Evolutionary conservation across 306 rosid genomes (phyloP).

Genomic region (Dalbergia cochinchinensis): DNA sequence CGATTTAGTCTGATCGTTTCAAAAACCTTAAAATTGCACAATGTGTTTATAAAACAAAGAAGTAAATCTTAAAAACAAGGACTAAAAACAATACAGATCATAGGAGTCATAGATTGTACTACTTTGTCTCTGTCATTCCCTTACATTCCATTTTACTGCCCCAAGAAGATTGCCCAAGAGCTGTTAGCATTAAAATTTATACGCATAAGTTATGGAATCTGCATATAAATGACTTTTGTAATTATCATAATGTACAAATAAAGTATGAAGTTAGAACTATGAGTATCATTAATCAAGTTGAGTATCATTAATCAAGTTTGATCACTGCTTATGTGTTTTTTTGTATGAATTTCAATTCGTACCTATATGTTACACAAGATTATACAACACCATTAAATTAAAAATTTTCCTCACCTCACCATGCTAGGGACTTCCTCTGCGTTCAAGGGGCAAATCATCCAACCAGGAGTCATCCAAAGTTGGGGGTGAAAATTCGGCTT

Average conservation of each 20-base stretch:
- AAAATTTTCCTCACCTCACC: not conserved
- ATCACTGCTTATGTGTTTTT: not conserved
- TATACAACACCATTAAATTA: too few species aligned
- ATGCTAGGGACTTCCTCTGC: conserved; percentile 51
- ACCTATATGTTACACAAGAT: not conserved
- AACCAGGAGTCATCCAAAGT: conserved; percentile 73
- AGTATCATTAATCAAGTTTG: conserved; percentile 15
- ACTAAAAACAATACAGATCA: too few species aligned
- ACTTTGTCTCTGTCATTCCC: not conserved
- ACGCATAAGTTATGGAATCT: not conserved
- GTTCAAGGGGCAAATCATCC: conserved; percentile 61
- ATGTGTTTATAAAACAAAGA: too few species aligned
- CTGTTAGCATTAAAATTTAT: not conserved
- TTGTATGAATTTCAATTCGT: not conserved
- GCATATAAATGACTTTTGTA: not conserved
- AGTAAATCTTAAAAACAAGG: too few species aligned
- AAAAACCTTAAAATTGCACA: too few species aligned
- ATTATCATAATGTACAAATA: not conserved
- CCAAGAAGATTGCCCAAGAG: not conserved
- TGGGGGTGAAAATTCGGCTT: conserved; percentile 60
- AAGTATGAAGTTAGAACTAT: not conserved
- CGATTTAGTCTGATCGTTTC: too few species aligned
- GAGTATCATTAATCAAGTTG: conserved; percentile 8
- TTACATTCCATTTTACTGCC: too few species aligned
- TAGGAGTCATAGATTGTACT: too few species aligned